phyloP scores from a whole-genome alignment of 2,329 filamentous ascomycete species.

The Pezicula carpinea region DNA sequence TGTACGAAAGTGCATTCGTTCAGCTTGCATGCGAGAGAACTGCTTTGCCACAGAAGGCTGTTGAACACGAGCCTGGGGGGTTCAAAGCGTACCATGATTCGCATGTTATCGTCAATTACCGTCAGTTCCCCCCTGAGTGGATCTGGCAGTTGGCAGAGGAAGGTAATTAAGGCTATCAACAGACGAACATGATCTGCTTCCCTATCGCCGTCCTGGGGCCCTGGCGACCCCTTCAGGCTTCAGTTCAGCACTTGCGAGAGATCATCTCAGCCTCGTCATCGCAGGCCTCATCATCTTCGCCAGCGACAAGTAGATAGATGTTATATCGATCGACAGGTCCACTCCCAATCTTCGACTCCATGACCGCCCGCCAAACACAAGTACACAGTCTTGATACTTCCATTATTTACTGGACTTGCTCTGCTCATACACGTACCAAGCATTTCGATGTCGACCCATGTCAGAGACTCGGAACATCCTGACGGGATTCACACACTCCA shows the following conservation, averaged over 20 bases:
- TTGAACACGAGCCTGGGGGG: too few species aligned
- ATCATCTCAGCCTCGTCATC: not conserved
- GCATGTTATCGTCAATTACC: too few species aligned
- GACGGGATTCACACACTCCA: constrained; percentile 12
- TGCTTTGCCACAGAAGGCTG: too few species aligned
- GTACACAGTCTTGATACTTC: too few species aligned
- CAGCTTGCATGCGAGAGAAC: too few species aligned
- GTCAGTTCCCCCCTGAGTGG: too few species aligned
- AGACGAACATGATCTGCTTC: not conserved
- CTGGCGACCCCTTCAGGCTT: too few species aligned
- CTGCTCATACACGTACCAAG: not conserved
- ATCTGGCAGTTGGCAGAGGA: not conserved
- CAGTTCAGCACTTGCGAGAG: not conserved
- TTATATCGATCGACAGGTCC: too few species aligned
- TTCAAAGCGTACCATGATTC: too few species aligned
- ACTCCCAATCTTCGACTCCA: not conserved
- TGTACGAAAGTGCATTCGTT: too few species aligned
- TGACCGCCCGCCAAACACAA: too few species aligned
- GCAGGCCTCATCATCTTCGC: not conserved
- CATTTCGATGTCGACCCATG: constrained; percentile 1
- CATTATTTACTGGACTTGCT: too few species aligned
- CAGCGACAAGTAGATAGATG: not conserved
- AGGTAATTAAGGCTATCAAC: not conserved
- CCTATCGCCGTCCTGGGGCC: not conserved
- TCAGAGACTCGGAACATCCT: constrained; percentile 1